Conservation (phyloP, 106 monocot genomes). For the Dendrobium officinale region DNA sequence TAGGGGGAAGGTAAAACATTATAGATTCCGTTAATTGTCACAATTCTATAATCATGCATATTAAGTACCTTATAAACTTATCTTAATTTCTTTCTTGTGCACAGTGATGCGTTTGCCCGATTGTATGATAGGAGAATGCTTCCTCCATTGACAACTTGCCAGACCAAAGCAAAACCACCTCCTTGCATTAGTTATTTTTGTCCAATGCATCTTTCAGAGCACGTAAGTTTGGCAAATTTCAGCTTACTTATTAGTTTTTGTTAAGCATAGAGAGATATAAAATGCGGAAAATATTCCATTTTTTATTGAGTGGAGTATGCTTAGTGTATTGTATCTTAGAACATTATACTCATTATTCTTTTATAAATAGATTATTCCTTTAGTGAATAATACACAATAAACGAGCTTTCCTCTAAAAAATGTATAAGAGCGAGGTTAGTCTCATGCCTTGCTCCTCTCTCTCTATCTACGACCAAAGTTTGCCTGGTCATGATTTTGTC, state of each 20-base stretch:
- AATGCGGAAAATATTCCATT: no score
- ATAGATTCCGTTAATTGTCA: background rate
- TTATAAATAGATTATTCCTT: no score
- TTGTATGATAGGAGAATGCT: conserved; percentile 98
- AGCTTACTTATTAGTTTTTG: background rate
- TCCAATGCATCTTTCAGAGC: conserved; percentile 83
- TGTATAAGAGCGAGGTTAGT: no score
- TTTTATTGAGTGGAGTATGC: no score
- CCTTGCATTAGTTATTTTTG: conserved; percentile 84
- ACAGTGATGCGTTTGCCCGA: conserved; percentile 94
- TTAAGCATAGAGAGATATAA: no score
- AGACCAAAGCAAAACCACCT: conserved; percentile 55
- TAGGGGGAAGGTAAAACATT: conserved; percentile 81
- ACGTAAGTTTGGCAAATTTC: conserved; percentile 40
- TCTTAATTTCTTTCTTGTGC: background rate
- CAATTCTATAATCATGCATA: background rate
- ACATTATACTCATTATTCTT: no score
- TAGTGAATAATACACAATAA: no score
- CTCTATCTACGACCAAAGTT: no score
- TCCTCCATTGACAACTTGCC: conserved; percentile 69
- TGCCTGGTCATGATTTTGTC: no score
- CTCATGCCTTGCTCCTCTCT: no score
- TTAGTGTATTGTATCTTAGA: no score
- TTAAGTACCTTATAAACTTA: background rate
- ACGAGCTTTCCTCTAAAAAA: no score